A percentile compares a stretch with the other conserved stretches of the same genome.
phyloP scores from a whole-genome alignment of 2,329 filamentous ascomycete genomes.

The Oidium heveae region DNA sequence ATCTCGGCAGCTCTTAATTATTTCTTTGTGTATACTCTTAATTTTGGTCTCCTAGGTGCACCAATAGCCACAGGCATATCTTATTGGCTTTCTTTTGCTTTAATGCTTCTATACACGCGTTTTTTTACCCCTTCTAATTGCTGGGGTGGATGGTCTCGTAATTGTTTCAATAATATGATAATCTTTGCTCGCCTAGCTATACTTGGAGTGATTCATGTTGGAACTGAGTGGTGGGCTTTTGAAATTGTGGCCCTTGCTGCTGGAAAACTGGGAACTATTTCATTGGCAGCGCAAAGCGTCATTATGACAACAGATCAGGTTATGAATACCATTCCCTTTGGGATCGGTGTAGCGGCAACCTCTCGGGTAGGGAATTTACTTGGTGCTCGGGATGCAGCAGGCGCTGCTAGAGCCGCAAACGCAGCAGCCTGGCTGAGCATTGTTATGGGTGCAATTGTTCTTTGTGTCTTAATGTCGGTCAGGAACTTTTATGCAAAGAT shows the following conservation, averaged over 20 bases:
- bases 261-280: slow-evolving; percentile 52
- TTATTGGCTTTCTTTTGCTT: slow-evolving; percentile 63
- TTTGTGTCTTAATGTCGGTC: slow-evolving; percentile 42
- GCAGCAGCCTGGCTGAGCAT: slow-evolving; percentile 50
- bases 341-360: slow-evolving; percentile 59
- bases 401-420: slow-evolving; percentile 48
- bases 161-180: slow-evolving; percentile 37
- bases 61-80: slow-evolving; percentile 62
- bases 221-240: slow-evolving; percentile 88
- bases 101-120: slow-evolving; percentile 47
- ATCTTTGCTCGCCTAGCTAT: slow-evolving; percentile 51
- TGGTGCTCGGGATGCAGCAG: slow-evolving; percentile 37
- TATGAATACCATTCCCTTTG: slow-evolving; percentile 60
- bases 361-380: slow-evolving; percentile 58
- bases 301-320: slow-evolving; percentile 80
- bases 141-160: slow-evolving; percentile 50
- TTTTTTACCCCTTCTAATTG: slow-evolving; percentile 48
- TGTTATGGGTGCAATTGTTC: slow-evolving; percentile 38
- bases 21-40: slow-evolving; percentile 47
- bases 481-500: slow-evolving; percentile 50
- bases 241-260: slow-evolving; percentile 72
- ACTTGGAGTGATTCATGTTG: slow-evolving; percentile 59
- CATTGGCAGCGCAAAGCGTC: slow-evolving; percentile 60
- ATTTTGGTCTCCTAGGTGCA: slow-evolving; percentile 50
- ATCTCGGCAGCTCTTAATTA: slow-evolving; percentile 62